A percentile compares a stretch with the other conserved stretches of the same genome.
Evolutionary conservation across 371 early-diverging fungal genomes (phyloP).

Genomic region (Mucor racemosus): DNA sequence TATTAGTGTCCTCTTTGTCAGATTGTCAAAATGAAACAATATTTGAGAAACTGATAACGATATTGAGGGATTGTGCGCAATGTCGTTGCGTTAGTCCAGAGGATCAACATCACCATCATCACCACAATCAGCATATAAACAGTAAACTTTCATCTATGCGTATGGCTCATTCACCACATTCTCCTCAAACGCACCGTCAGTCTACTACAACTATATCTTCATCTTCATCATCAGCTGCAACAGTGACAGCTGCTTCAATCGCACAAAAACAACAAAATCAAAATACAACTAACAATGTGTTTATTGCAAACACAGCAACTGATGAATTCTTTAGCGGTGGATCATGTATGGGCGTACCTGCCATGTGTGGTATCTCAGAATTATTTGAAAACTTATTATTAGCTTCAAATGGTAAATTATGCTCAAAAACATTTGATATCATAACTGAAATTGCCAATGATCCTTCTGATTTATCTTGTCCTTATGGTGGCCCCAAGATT

Average conservation of each 20-base stretch:
- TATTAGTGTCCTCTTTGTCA: conserved; percentile 50
- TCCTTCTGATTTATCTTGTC: conserved; percentile 38
- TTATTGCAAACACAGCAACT: neutral
- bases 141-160: neutral
- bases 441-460: conserved; percentile 54
- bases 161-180: neutral
- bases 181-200: neutral
- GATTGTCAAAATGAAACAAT: conserved; percentile 41
- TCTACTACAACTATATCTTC: neutral
- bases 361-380: conserved; percentile 44
- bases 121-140: neutral
- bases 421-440: conserved; percentile 52
- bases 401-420: conserved; percentile 43
- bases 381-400: conserved; percentile 38
- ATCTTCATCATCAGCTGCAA: neutral
- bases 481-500: conserved; percentile 58
- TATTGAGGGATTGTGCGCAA: conserved; percentile 47
- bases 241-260: neutral
- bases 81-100: conserved; percentile 40
- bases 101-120: neutral
- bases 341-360: conserved; percentile 36
- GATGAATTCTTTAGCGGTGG: neutral
- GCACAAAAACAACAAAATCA: neutral
- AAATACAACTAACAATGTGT: neutral
- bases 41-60: conserved; percentile 52